Base-by-base conservation (phyloP, 371 early-diverging fungal genomes). In the Haplosporangium sp. region DNA sequence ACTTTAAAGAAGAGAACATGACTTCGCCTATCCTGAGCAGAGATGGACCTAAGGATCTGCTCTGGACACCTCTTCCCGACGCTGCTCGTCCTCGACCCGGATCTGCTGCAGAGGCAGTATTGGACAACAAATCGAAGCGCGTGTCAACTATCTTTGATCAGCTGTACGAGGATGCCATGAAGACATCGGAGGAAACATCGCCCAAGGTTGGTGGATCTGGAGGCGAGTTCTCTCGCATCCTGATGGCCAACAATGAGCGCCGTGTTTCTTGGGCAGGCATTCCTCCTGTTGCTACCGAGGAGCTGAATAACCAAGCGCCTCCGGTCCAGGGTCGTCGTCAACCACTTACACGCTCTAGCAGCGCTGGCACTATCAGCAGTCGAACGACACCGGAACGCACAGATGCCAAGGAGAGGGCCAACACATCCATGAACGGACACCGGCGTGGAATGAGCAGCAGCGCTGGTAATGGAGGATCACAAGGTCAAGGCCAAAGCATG, bases 131-230 rank as follows among this genome's bases (percentile, higher is more conserved):
- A 66, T 83, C 73, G 71, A 87, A 81, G 88, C 86, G 65, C 81
- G 81, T 62, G 64, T 88, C 56, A 71, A 85, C 89, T 41, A 89
- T 89, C 38, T 89, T 89, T 67, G 89, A 89, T 54, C 86, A 85
- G 69, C 83, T 89, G 38, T 89, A 89, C 41, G 89, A 86, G 62
- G 85, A 89, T 62, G 89, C 86, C 18, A 73, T 89, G 16, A 80
- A 86, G 61, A 71, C 75, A 2, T 67, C 75, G 0, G 75, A 74
- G 11, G 73, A 69, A 21, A 46, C 64, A 6, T 62, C 75, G 13
- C 74, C 74, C 63, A 74, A 81, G 74, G 75, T 74, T 41, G 81
- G 75, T 8, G 72, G 74, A 37, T 64, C 65, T 23, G 73, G 64
- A 36, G 74, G 74, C 48, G 74, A 74, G 21, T 67, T 71, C 62